phyloP scores from a whole-genome alignment of 2,329 filamentous ascomycete genomes.

The Blumeria hordei region DNA sequence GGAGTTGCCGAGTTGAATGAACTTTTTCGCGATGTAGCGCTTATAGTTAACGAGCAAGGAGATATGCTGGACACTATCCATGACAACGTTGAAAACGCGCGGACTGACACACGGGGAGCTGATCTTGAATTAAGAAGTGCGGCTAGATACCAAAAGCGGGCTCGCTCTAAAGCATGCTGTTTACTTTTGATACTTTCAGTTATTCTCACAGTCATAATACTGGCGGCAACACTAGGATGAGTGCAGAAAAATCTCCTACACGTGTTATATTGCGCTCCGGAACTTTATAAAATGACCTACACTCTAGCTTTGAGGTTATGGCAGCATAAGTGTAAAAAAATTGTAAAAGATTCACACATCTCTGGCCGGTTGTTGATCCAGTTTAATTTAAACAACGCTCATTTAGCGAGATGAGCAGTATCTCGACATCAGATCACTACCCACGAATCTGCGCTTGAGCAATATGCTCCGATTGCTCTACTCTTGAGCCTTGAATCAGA shows the following conservation, averaged over 20 bases:
- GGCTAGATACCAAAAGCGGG: constrained; percentile 81
- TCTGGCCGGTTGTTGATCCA: no score
- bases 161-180: constrained; percentile 83
- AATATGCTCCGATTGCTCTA: no score
- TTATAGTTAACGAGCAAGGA: constrained; percentile 88
- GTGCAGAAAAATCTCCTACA: constrained; percentile 38
- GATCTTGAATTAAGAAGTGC: constrained; percentile 69
- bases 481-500: no score
- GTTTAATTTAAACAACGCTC: no score
- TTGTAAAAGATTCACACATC: no score
- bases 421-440: no score
- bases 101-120: constrained; percentile 61
- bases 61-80: constrained; percentile 69
- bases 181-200: constrained; percentile 70
- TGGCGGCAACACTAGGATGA: constrained; percentile 61
- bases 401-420: no score
- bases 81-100: constrained; percentile 65
- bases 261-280: constrained; percentile 67
- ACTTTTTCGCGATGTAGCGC: constrained; percentile 89
- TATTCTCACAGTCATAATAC: constrained; percentile 68
- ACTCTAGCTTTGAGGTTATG: no score
- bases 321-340: no score
- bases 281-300: no score
- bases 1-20: constrained; percentile 90
- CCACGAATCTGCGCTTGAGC: no score